These are phyloP conservation scores for Euphorbia peplus DNA, from an alignment of 345 rosid species.

Conservation along the genomic window DNA sequence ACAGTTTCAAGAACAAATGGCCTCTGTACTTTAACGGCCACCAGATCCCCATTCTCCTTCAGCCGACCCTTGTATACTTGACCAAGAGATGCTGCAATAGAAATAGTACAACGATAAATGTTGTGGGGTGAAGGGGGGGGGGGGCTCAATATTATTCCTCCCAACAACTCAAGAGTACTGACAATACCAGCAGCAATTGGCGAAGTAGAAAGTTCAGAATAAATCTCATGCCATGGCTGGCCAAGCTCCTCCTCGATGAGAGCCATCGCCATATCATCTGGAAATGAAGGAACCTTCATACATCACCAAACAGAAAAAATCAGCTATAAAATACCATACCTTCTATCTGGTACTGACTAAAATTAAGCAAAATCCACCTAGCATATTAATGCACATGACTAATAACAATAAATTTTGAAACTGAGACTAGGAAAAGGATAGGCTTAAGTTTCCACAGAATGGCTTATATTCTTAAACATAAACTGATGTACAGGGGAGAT, in stretches of 20 bases:
- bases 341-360: background rate
- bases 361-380: background rate
- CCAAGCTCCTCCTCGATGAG: slow-evolving; percentile 94
- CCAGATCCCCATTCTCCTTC: slow-evolving; percentile 85
- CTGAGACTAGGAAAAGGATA: background rate
- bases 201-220: slow-evolving; percentile 89
- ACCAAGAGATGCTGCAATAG: slow-evolving; percentile 83
- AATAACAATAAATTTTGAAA: background rate
- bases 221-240: slow-evolving; percentile 75
- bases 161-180: no score
- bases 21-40: slow-evolving; percentile 95
- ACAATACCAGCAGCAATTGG: slow-evolving; percentile 91
- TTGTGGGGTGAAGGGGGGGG: no score
- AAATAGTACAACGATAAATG: slow-evolving; percentile 18
- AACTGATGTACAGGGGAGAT: no score
- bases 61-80: slow-evolving; percentile 91
- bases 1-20: slow-evolving; percentile 98
- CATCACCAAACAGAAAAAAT: slow-evolving; percentile 32
- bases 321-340: slow-evolving; percentile 13
- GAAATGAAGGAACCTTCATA: slow-evolving; percentile 95
- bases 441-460: no score
- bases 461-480: no score
- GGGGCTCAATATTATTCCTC: no score
- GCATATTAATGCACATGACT: background rate
- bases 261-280: slow-evolving; percentile 97